phyloP scores from a whole-genome alignment of 345 rosid species.

The Gossypium turneri region DNA sequence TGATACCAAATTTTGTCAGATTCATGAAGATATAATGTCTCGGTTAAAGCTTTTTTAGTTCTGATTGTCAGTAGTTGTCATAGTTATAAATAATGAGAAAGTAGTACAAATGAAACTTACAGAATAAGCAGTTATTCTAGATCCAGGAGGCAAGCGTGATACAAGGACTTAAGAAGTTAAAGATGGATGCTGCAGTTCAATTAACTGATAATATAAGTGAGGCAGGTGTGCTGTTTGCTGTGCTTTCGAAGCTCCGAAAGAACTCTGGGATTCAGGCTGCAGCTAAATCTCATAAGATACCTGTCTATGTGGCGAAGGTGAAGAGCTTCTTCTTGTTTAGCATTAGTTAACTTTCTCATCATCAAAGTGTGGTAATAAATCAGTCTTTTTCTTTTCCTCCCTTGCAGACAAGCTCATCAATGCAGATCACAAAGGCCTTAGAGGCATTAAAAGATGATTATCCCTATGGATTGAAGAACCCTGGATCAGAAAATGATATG shows the following conservation, averaged over 20 bases:
- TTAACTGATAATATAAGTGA: conserved; percentile 67
- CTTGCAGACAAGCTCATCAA: conserved; percentile 72
- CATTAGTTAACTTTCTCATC: background rate
- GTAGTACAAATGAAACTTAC: conserved; percentile 27
- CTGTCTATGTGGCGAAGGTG: conserved; percentile 77
- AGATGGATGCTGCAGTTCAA: conserved; percentile 45
- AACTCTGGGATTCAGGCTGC: conserved; percentile 72
- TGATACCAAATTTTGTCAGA: background rate
- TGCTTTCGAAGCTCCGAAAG: conserved; percentile 80
- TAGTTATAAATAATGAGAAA: conserved; percentile 9
- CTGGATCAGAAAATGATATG: conserved; percentile 40
- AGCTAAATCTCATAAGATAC: conserved; percentile 60
- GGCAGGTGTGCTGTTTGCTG: conserved; percentile 79
- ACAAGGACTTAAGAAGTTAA: conserved; percentile 64
- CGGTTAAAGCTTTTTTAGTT: background rate
- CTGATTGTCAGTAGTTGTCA: background rate
- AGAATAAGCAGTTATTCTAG: conserved; percentile 47
- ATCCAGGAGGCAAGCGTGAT: conserved; percentile 59
- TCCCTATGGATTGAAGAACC: conserved; percentile 44
- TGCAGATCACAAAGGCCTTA: conserved; percentile 68
- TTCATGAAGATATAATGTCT: conserved; percentile 1
- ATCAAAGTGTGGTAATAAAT: background rate
- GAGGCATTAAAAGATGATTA: conserved; percentile 46
- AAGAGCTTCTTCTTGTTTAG: background rate
- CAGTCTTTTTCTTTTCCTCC: background rate